Evolutionary conservation across 148 eudicot species (phyloP).

Genomic region (Dianthus caryophyllus): DNA sequence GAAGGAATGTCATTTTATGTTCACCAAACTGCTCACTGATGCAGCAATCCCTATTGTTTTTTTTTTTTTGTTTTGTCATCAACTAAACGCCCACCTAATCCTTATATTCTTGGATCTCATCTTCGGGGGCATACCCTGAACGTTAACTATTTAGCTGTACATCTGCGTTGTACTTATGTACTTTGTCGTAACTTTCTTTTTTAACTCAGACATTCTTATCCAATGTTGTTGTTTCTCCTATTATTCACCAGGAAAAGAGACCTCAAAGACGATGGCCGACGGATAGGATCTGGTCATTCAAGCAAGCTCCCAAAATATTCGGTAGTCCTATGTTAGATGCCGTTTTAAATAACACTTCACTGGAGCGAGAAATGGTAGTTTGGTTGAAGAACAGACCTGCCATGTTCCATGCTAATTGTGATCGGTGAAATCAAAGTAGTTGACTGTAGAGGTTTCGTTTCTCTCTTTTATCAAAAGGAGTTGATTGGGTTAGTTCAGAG

Average conservation of each 20-base stretch:
- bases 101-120: background rate
- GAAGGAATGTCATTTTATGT: background rate
- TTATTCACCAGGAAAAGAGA: slow-evolving; percentile 61
- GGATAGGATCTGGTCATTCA: slow-evolving; percentile 81
- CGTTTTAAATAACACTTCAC: slow-evolving; percentile 44
- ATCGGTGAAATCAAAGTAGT: slow-evolving; percentile 41
- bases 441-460: slow-evolving; percentile 27
- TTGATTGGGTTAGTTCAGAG: slow-evolving; percentile 27
- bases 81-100: background rate
- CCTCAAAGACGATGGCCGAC: slow-evolving; percentile 92
- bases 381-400: slow-evolving; percentile 93
- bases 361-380: slow-evolving; percentile 73
- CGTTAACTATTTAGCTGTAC: slow-evolving; percentile 2
- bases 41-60: no score
- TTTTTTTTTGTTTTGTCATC: background rate
- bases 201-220: background rate
- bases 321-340: slow-evolving; percentile 97
- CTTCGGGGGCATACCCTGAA: background rate
- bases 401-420: slow-evolving; percentile 77
- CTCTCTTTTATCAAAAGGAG: slow-evolving; percentile 14
- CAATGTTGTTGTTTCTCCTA: background rate
- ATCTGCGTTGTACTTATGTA: background rate
- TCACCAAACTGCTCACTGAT: no score
- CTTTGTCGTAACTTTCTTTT: background rate
- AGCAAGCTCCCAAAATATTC: slow-evolving; percentile 45